These are phyloP conservation scores for Irpex rosettiformis DNA, from an alignment of 1,284 basidiomycete species.

Conservation along the genomic window DNA sequence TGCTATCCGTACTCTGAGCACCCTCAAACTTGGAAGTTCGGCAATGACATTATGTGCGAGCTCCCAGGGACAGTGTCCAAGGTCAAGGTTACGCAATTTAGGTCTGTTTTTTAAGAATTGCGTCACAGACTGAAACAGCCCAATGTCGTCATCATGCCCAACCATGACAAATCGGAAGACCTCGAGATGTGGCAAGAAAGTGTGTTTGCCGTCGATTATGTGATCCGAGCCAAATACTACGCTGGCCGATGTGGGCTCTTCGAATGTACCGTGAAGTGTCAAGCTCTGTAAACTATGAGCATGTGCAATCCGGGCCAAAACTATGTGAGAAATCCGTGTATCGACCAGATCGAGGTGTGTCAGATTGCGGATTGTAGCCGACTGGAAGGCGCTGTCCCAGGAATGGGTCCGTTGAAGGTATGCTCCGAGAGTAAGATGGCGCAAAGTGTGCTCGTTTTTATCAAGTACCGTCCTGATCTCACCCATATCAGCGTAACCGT, in stretches of 20 bases:
- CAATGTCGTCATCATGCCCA: constrained; percentile 54
- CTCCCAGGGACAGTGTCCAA: constrained; percentile 63
- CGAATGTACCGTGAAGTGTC: constrained; percentile 62
- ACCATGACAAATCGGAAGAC: constrained; percentile 60
- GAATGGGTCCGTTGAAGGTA: constrained; percentile 58
- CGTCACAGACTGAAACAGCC: constrained; percentile 49
- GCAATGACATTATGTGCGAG: constrained; percentile 48
- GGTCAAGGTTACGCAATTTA: constrained; percentile 49
- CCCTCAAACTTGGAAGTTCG: constrained; percentile 45
- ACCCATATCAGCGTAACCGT: constrained; percentile 62
- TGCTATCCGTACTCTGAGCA: constrained; percentile 51
- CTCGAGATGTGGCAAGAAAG: constrained; percentile 57
- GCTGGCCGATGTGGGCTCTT: constrained; percentile 51
- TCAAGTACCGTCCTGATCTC: constrained; percentile 64
- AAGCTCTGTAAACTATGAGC: constrained; percentile 55
- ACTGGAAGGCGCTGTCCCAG: constrained; percentile 63
- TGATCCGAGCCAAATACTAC: constrained; percentile 65
- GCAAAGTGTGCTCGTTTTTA: constrained; percentile 51
- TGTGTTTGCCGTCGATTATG: constrained; percentile 51
- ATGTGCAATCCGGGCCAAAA: constrained; percentile 58
- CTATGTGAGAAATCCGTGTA: constrained; percentile 58
- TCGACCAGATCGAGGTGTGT: constrained; percentile 66
- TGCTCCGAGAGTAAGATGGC: constrained; percentile 61
- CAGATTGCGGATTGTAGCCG: constrained; percentile 55
- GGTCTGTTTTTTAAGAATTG: constrained; percentile 48